Conservation (phyloP, 2,329 filamentous ascomycete species). For the Exophiala bonariae region DNA sequence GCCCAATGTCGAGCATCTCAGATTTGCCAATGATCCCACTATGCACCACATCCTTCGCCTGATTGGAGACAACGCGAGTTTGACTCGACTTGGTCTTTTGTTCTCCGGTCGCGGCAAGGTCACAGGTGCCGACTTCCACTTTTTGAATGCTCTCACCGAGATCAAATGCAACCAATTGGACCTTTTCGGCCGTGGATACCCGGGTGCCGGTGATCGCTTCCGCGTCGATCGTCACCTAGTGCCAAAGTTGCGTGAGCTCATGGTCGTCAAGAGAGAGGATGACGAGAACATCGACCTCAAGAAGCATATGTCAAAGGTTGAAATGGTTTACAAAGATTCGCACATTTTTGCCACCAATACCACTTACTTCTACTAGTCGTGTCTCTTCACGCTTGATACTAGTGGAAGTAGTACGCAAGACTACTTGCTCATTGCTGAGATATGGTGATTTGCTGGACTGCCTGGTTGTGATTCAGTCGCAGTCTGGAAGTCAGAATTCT, state of each 20-base stretch:
- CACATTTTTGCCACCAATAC: background rate
- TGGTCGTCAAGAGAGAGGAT: slow-evolving; percentile 8
- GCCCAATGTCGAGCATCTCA: slow-evolving; percentile 37
- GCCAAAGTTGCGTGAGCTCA: slow-evolving; percentile 5
- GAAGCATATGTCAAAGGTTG: slow-evolving; percentile 6
- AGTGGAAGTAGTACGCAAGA: too few species aligned
- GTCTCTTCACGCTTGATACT: too few species aligned
- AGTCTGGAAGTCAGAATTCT: too few species aligned
- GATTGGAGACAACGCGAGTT: slow-evolving; percentile 40
- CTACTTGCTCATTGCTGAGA: too few species aligned
- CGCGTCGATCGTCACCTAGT: background rate
- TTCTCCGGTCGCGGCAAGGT: slow-evolving; percentile 44
- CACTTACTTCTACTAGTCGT: too few species aligned
- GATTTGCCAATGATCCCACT: slow-evolving; percentile 49
- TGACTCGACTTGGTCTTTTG: slow-evolving; percentile 43
- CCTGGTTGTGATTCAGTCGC: too few species aligned
- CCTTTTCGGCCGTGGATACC: slow-evolving; percentile 20
- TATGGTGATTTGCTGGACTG: too few species aligned
- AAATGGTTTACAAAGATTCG: slow-evolving; percentile 7
- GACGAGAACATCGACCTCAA: background rate
- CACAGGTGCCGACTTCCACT: slow-evolving; percentile 34
- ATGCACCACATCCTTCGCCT: slow-evolving; percentile 47
- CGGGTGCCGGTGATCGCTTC: background rate
- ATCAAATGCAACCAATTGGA: slow-evolving; percentile 45
- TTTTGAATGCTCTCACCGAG: slow-evolving; percentile 45